Conservation (phyloP, 2,329 filamentous ascomycete genomes). For the Sarocladium kiliense region DNA sequence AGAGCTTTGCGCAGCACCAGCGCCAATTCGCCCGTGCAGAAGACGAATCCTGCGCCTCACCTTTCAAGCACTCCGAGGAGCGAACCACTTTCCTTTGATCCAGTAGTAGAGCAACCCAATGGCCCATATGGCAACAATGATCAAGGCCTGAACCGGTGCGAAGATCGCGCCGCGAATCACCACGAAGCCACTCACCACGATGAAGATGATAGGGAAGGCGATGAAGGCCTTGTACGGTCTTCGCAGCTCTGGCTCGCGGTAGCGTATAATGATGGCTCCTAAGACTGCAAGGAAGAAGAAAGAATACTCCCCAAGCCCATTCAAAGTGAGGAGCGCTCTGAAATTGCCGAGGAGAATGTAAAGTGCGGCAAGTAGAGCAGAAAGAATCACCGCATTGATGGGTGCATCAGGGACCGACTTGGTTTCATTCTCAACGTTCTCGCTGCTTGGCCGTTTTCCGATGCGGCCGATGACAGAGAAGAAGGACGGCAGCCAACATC, state of each 20-base stretch:
- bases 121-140: constrained; percentile 47
- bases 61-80: no score
- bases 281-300: constrained; percentile 61
- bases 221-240: constrained; percentile 52
- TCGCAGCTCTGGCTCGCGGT: constrained; percentile 47
- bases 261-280: constrained; percentile 51
- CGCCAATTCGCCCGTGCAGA: no score
- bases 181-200: constrained; percentile 54
- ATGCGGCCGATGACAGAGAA: constrained; percentile 41
- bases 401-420: constrained; percentile 40
- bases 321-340: constrained; percentile 55
- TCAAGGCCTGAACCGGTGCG: constrained; percentile 46
- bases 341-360: constrained; percentile 59
- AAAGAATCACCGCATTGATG: constrained; percentile 48
- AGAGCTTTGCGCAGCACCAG: no score
- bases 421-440: background rate
- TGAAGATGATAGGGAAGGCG: constrained; percentile 46
- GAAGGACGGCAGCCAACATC: constrained; percentile 41
- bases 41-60: no score
- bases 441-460: constrained; percentile 18
- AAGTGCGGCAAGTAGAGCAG: constrained; percentile 42
- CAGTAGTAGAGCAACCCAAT: constrained; percentile 41
- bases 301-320: constrained; percentile 54
- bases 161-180: constrained; percentile 55
- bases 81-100: constrained; percentile 1